A percentile compares a stretch with the other conserved stretches of the same genome.
These are phyloP conservation scores for Kentomonas sorsogonicus DNA, from an alignment of 208 protist genomes.

Conservation along the genomic window DNA sequence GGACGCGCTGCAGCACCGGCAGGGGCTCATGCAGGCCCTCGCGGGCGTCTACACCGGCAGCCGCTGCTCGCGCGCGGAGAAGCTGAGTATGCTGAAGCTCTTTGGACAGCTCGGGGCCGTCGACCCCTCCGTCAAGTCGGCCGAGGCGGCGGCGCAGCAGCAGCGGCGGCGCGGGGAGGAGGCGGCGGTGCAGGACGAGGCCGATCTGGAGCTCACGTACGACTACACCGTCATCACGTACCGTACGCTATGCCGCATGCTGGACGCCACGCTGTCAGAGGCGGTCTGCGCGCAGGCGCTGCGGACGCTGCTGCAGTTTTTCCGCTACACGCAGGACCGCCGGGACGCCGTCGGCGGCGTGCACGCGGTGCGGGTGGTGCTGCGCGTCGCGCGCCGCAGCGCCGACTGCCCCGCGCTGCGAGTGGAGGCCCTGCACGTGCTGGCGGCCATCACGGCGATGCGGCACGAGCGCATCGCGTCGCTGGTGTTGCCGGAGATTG, in stretches of 20 bases:
- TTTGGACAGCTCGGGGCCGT: constrained; percentile 87
- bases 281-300: constrained; percentile 78
- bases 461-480: constrained; percentile 82
- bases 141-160: constrained; percentile 25
- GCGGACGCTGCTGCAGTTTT: constrained; percentile 81
- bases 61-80: constrained; percentile 54
- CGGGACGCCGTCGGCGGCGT: constrained; percentile 79
- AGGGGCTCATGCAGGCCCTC: constrained; percentile 65
- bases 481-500: constrained; percentile 82
- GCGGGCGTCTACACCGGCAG: constrained; percentile 70
- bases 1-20: constrained; percentile 40
- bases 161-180: constrained; percentile 77
- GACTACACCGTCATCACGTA: constrained; percentile 91
- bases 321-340: constrained; percentile 72
- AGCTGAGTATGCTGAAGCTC: constrained; percentile 70
- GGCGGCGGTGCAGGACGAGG: constrained; percentile 67
- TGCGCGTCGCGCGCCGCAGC: constrained; percentile 71
- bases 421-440: constrained; percentile 80
- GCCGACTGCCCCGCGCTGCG: constrained; percentile 72
- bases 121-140: constrained; percentile 58
- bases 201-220: constrained; percentile 85
- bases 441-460: constrained; percentile 74
- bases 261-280: constrained; percentile 78
- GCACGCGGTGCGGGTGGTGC: constrained; percentile 73
- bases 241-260: constrained; percentile 80